Evolutionary conservation across 1,284 basidiomycete species (phyloP).

Genomic region (Jaminaea rosea): DNA sequence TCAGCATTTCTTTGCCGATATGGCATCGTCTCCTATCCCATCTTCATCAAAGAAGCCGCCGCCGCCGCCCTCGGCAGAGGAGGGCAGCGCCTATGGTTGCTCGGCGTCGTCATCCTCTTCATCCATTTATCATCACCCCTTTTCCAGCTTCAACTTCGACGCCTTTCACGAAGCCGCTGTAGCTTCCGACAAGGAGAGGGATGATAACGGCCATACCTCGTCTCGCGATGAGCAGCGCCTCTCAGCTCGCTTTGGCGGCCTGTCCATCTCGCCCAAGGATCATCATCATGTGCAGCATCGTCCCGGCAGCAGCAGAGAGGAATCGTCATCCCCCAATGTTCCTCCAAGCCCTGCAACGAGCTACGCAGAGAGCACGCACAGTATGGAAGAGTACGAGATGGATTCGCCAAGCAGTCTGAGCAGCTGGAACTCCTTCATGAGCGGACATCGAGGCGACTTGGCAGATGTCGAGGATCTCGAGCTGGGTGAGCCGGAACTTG

Average conservation of each 20-base stretch:
- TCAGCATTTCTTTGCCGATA: no score
- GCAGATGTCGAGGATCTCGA: slow-evolving; percentile 43
- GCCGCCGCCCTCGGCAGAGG: no score
- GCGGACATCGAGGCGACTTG: slow-evolving; percentile 28
- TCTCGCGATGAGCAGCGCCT: no score
- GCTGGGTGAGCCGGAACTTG: slow-evolving; percentile 35
- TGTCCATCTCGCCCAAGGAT: background rate
- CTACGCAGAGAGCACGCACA: slow-evolving; percentile 4
- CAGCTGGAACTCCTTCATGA: slow-evolving; percentile 25
- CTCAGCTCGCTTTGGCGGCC: background rate
- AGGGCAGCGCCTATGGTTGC: no score
- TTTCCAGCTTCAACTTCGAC: slow-evolving; percentile 1
- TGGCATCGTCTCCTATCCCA: no score
- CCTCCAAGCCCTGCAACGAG: slow-evolving; percentile 3
- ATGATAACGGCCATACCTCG: background rate
- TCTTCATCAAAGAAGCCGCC: no score
- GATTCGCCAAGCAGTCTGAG: slow-evolving; percentile 36
- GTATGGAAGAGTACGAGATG: slow-evolving; percentile 8
- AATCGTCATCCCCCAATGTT: no score
- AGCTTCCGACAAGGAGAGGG: no score
- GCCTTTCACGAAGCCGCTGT: background rate
- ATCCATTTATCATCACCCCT: background rate
- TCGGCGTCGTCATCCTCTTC: background rate
- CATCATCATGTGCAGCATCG: background rate
- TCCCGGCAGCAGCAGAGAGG: no score